Evolutionary conservation across 345 rosid species (phyloP).

Genomic region (Nephelium lappaceum): DNA sequence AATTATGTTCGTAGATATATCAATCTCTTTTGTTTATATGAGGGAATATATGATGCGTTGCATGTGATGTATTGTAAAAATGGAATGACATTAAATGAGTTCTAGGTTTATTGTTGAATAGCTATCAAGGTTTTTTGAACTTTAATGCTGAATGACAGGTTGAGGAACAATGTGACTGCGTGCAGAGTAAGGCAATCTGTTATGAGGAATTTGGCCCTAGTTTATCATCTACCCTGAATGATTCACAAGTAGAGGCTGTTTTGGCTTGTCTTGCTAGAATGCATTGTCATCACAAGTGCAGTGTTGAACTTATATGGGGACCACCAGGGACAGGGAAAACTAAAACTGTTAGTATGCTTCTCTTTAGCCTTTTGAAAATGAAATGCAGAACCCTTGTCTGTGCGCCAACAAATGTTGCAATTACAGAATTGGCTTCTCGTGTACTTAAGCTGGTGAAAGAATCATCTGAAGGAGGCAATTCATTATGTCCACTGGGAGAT

Average conservation of each 20-base stretch:
- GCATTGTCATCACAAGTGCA: constrained; percentile 30
- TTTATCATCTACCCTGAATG: constrained; percentile 29
- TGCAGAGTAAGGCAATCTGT: background rate
- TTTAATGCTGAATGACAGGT: constrained; percentile 32
- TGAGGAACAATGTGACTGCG: constrained; percentile 27
- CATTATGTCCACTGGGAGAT: constrained; percentile 28
- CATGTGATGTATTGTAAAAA: background rate
- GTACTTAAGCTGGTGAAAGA: constrained; percentile 41
- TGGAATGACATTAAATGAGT: background rate
- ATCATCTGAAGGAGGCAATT: constrained; percentile 16
- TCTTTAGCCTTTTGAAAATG: constrained; percentile 34
- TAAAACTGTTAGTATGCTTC: constrained; percentile 36
- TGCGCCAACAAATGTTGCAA: constrained; percentile 53
- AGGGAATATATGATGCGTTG: background rate
- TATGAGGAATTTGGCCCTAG: constrained; percentile 2
- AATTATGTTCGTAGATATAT: background rate
- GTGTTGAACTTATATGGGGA: constrained; percentile 54
- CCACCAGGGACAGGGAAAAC: constrained; percentile 70
- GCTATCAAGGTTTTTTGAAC: background rate
- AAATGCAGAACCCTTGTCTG: constrained; percentile 45
- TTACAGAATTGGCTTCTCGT: constrained; percentile 44
- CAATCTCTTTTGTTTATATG: background rate
- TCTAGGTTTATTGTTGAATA: background rate
- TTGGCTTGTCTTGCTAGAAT: constrained; percentile 27
- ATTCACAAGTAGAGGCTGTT: constrained; percentile 37